Evolutionary conservation across 148 eudicot genomes (phyloP), one percentile per base, ranked within the genome.

Genomic region (Persicaria maculosa): DNA sequence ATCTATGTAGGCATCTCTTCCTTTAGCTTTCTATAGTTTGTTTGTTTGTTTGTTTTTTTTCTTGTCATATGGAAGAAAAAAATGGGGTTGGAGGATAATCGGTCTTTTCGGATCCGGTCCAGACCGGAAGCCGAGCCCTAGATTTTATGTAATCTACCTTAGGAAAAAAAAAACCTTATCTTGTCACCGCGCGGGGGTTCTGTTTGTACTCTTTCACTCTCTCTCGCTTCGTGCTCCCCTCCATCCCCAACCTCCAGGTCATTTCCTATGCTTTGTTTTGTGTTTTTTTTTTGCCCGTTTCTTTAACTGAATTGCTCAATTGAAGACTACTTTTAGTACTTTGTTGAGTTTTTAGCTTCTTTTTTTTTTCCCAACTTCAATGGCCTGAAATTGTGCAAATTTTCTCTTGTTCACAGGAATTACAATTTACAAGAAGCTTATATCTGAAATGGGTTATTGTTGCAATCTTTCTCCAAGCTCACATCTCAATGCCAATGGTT

Each of bases 1-100:
- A 76, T 92, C 19, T 89, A 86, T 77, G 97, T 95, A 86, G 57
- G 91, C 62, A 52, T 57, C 65, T 10, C 48, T 22, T 22, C 25
- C 25, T 68, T 78, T 19, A 53, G 9, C 55, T 58, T 50, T 58
- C 68, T 57, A 44, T 44, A 48, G 45, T 19, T 43, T 48, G 65
- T 22, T 64, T 59, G 19, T 57, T 22, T 22, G 22, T 22, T 22
- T n/a, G n/a, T n/a, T 22, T 22, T 22, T 22, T 22, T 22, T 22
- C 25, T 22, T 22, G 25, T 22, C 25, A 22, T 22, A 22, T 0
- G 25, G 25, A 22, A 22, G 25, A 22, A 22, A 22, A 22, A 22
- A 22, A 22, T 22, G 25, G 25, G 25, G 25, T 22, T 22, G 25
- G 25, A 22, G 25, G 25, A 22, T 22, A 22, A 22, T 22, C 25